Evolutionary conservation across 768 basidiomycete species (phyloP), one percentile per base, ranked within the genome.

Genomic region (Ramaria sp.): DNA sequence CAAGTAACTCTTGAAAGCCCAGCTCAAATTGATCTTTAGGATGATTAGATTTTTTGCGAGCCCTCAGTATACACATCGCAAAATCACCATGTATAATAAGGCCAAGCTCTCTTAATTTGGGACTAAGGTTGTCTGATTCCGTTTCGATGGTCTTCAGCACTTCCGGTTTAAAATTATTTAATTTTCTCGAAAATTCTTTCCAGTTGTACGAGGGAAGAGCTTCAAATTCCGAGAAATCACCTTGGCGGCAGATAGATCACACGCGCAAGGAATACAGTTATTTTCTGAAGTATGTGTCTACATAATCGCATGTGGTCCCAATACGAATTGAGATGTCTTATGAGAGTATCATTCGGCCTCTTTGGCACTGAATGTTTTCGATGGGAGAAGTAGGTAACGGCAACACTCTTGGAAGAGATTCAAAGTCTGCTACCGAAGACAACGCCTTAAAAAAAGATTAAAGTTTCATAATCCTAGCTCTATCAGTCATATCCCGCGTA

Each of bases 61-160:
- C 6, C 37, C 20, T 24, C 5, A 7, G 10, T 45, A 12, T 7
- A 27, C 7, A 30, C 30, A 24, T 9, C n/a, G 13, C 25, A 2
- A n/a, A 28, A 6, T 43, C 61, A 84, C 86, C 76, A 58, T 84
- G 85, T 18, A 91, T 86, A 61, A 84, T 81, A 28, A 85, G 66
- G 62, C 85, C 88, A 18, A 90, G 67, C 34, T 60, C 66, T 52
- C 79, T 72, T 50, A 89, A 66, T 44, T 82, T 78, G 0, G 65
- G 63, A 57, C 79, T 72, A n/a, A 85, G 67, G 22, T 65, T 70
- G 50, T 83, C 74, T 36, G 89, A 75, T 55, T 71, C 73, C 16
- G 67, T 61, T 57, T 82, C 81, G 41, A 88, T 82, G n/a, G 75
- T 74, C 55, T 78, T 66, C 36, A 83, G 66, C 9, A 85, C 72